Base-by-base conservation (phyloP, 2,329 filamentous ascomycete genomes). In the Pyrenophora seminiperda region DNA sequence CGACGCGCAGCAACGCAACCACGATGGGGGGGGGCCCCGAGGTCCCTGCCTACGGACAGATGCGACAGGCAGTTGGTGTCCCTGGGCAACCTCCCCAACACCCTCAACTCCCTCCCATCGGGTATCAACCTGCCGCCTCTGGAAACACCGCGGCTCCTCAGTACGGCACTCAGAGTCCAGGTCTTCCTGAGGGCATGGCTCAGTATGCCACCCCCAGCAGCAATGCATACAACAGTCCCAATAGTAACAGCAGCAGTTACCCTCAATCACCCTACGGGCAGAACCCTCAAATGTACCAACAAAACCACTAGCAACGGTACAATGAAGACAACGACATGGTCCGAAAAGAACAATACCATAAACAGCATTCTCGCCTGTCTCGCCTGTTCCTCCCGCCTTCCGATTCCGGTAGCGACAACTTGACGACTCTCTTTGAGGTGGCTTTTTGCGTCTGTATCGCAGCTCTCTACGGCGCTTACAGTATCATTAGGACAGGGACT, bases 1-100 rank as follows among this genome's bases (percentile, higher is more conserved):
- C 73, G 83, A 83, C 22, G 86, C 81, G 50, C 79, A 68, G 30
- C 65, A 69, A 50, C 58, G 76, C 7, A 56, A 82, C 41, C 81
- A 82, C 39, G 75, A 79, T 19, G 83, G 86, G 60, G 71, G 78
- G 70, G 50, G 59, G 15, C 59, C 59, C 59, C 74, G 72, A 84
- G 76, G 76, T 73, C 45, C 67, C 76, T 36, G 68, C 71, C 39
- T 75, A 76, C 39, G 70, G 75, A 61, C 61, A 77, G 70, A 71
- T 79, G 74, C 70, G 77, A 59, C 65, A 74, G 60, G 71, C 74
- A 51, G 76, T 78, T 56, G 75, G 67, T 27, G 67, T 71, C 30
- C 74, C 75, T 52, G 76, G 74, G n/a, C 72, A 75, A 45, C 75
- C 76, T 59, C 68, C 70, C 47, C 72, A 74, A 44, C 76, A 76